A percentile compares a stretch with the other conserved stretches of the same genome.
Conservation (phyloP, 2,329 filamentous ascomycete species). For the Aspergillus pseudotamarii region DNA sequence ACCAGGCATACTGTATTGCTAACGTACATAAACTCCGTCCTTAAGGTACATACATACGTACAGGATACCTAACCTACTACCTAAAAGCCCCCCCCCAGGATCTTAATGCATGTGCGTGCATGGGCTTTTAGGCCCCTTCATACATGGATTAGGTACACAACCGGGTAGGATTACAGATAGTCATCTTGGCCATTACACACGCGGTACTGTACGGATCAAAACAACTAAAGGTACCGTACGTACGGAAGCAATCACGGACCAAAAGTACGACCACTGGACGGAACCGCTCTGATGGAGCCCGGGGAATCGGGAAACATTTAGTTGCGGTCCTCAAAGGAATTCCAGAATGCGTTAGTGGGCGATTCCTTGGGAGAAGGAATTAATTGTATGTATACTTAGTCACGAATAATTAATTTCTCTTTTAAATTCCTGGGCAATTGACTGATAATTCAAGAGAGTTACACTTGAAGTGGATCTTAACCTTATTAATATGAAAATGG, state of each 20-base stretch:
- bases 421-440: not conserved
- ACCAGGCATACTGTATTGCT: not conserved
- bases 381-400: not conserved
- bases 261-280: constrained; percentile 5
- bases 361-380: not conserved
- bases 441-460: constrained; percentile 1
- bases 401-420: not conserved
- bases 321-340: not conserved
- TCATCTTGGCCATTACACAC: not conserved
- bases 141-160: not conserved
- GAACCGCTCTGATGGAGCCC: constrained; percentile 15
- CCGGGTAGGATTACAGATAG: not conserved
- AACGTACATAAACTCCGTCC: constrained; percentile 6
- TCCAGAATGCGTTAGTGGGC: not conserved
- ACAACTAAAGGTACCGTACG: not conserved
- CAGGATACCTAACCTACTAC: constrained; percentile 2
- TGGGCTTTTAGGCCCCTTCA: constrained; percentile 1
- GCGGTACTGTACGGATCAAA: not conserved
- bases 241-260: not conserved
- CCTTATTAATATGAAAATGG: not conserved
- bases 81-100: constrained; percentile 1
- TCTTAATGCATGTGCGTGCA: constrained; percentile 6
- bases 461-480: not conserved
- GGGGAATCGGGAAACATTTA: constrained; percentile 17
- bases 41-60: constrained; percentile 3